Evolutionary conservation across 495 filamentous ascomycete genomes (phyloP), one percentile per base, ranked within the genome.

Genomic region (Xylona heveae): DNA sequence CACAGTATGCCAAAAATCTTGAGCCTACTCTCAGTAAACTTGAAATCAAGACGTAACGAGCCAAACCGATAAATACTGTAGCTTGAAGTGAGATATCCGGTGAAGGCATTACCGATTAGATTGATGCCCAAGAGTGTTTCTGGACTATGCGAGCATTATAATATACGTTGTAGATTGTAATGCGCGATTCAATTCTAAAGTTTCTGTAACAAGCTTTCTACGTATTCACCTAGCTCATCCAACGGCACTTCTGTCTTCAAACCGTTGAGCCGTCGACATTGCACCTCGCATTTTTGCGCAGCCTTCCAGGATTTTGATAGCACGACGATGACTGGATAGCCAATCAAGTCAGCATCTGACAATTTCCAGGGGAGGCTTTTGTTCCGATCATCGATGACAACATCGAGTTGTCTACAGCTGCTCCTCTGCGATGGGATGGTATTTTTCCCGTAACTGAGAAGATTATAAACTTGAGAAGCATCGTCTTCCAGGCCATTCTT

Each of bases 341-440:
- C 85, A 37, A 92, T 66, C 31, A 88, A 42, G 46, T 93, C 83
- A 2, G 85, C 85, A 52, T 95, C 85, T 2, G 61, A 68, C 34
- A 95, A 53, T 46, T 85, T 92, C 79, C 78, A 93, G 10, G 70
- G 68, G 28, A 85, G 51, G 5, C 64, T 52, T 41, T 62, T 66
- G 21, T 60, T 42, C 10, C 85, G 66, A 46, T 94, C 85, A 49
- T 95, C 85, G 0, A 90, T 46, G 2, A 88, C 53, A 13, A 64
- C 62, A 37, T 90, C 76, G 3, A 69, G 32, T n/a, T n/a, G n/a
- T n/a, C n/a, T n/a, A 2, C 46, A 33, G 5, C 30, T 24, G 9
- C 44, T 22, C 9, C 37, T 20, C 1, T 20, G 40, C 31, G 16
- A 27, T 22, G 3, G 22, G 19, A 16, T n/a, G 19, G 20, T 12